Evolutionary conservation across 345 rosid species (phyloP).

Genomic region (Melaleuca alternifolia): DNA sequence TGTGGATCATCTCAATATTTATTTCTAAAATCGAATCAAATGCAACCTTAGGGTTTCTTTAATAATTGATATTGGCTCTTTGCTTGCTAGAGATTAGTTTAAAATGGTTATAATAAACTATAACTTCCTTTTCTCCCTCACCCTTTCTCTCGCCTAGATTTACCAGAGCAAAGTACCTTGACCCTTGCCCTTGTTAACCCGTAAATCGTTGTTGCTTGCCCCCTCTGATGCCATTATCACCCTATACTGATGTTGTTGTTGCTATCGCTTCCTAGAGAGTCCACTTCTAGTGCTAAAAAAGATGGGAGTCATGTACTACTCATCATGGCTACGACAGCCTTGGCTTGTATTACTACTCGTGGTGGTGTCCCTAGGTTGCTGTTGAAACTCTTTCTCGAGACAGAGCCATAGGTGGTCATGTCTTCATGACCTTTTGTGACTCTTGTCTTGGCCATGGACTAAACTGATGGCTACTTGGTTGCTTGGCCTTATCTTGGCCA

Average conservation of each 20-base stretch:
- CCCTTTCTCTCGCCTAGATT: background rate
- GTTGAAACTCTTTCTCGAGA: background rate
- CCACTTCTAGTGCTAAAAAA: background rate
- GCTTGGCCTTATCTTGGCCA: too few species aligned
- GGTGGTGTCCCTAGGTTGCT: background rate
- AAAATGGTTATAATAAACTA: background rate
- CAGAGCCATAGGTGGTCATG: background rate
- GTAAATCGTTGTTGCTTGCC: background rate
- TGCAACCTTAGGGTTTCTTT: background rate
- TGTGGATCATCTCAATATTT: too few species aligned
- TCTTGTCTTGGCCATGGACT: too few species aligned
- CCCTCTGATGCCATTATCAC: background rate
- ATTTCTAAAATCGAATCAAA: background rate
- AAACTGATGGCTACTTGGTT: too few species aligned
- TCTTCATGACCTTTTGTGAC: background rate
- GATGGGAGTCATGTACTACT: background rate
- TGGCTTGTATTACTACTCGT: background rate
- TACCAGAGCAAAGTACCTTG: background rate
- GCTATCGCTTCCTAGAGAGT: background rate
- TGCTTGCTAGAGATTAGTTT: background rate
- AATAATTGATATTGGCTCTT: too few species aligned
- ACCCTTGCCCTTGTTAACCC: background rate
- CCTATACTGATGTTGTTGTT: background rate
- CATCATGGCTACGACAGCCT: background rate
- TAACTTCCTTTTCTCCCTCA: background rate